A percentile compares a stretch with the other conserved stretches of the same genome.
These are phyloP conservation scores for Chrysanthemum makinoi DNA, from an alignment of 129 eudicot genomes.

Conservation along the genomic window DNA sequence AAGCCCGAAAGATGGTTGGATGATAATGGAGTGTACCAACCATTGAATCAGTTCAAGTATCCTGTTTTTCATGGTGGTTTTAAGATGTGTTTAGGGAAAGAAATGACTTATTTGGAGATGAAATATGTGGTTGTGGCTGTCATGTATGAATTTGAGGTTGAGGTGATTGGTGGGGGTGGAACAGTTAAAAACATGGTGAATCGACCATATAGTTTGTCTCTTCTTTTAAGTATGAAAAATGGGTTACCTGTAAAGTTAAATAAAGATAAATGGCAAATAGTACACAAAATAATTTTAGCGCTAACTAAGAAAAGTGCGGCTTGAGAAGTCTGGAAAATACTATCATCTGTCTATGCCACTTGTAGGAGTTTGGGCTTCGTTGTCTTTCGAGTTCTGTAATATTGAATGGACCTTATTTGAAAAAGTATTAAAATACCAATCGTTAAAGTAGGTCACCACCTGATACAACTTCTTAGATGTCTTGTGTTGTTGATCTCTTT, in stretches of 20 bases:
- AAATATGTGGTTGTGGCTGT: conserved; percentile 50
- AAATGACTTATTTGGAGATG: conserved; percentile 67
- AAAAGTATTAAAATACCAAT: too few relatives aligned
- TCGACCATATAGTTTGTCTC: conserved; percentile 49
- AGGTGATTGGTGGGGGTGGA: conserved; percentile 57
- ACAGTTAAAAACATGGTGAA: conserved; percentile 30
- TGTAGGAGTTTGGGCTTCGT: too few relatives aligned
- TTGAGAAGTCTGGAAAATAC: too few relatives aligned
- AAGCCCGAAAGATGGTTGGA: conserved; percentile 65
- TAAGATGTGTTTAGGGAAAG: conserved; percentile 64
- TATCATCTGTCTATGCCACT: too few relatives aligned
- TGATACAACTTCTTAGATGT: too few relatives aligned
- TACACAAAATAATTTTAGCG: too few relatives aligned
- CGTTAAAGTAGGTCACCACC: too few relatives aligned
- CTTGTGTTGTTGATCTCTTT: too few relatives aligned
- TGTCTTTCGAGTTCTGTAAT: too few relatives aligned
- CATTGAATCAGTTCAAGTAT: conserved; percentile 46
- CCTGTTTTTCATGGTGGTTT: conserved; percentile 75
- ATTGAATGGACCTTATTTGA: too few relatives aligned
- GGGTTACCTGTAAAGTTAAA: conserved; percentile 43
- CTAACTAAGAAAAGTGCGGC: too few relatives aligned
- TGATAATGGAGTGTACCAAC: conserved; percentile 27
- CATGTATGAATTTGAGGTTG: conserved; percentile 42
- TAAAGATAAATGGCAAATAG: too few relatives aligned
- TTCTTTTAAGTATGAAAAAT: conserved; percentile 47